These are phyloP conservation scores for Acacia pycnantha DNA, from an alignment of 331 rosid genomes.

Conservation along the genomic window DNA sequence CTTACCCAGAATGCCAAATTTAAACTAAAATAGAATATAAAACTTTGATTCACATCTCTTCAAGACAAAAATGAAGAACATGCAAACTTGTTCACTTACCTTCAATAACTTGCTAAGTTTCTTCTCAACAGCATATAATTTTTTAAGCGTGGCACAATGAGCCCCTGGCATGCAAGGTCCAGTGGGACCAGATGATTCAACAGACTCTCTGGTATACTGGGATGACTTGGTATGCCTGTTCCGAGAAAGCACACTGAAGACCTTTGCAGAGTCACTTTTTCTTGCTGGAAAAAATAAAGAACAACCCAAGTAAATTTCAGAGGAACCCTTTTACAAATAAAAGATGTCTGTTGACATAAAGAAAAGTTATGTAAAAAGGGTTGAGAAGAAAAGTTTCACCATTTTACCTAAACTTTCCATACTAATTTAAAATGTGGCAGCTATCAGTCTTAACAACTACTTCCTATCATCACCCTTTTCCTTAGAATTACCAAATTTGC, in stretches of 20 bases:
- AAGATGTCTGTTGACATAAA: not conserved
- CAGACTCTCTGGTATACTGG: conserved; percentile 50
- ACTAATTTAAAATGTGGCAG: conserved; percentile 1
- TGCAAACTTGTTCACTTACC: conserved; percentile 47
- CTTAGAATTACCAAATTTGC: not conserved
- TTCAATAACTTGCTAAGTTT: conserved; percentile 72
- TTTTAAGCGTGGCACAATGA: conserved; percentile 81
- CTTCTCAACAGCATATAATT: conserved; percentile 64
- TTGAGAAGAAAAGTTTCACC: not conserved
- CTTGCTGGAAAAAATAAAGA: conserved; percentile 49
- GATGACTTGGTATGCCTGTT: conserved; percentile 70
- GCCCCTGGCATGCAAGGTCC: conserved; percentile 97
- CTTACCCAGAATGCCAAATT: not conserved
- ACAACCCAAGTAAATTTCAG: conserved; percentile 20
- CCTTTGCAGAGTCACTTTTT: conserved; percentile 72
- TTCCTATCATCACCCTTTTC: not conserved
- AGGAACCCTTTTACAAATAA: not conserved
- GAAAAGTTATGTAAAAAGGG: not conserved
- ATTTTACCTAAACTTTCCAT: not conserved
- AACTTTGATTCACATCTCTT: conserved; percentile 14
- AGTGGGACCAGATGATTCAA: conserved; percentile 40
- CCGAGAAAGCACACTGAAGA: conserved; percentile 82
- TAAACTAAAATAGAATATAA: not conserved
- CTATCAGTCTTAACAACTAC: not conserved
- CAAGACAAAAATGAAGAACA: not conserved